phyloP scores from a whole-genome alignment of 176 grass and related monocot species.

The Oryza australiensis region DNA sequence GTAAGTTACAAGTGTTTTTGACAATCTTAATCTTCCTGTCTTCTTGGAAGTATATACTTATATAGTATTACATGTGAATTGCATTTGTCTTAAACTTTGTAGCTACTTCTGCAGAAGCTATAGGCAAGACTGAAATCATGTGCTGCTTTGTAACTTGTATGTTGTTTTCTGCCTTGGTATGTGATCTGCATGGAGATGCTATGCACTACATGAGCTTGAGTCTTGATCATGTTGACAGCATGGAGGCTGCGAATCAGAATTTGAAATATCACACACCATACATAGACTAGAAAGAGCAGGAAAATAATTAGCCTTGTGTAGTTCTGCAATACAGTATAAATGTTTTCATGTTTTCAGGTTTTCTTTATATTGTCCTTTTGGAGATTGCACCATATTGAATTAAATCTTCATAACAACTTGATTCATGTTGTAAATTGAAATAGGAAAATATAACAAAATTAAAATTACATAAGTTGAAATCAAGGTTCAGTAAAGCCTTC shows the following conservation, averaged over 20 bases:
- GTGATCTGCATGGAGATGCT: neutral
- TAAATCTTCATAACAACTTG: neutral
- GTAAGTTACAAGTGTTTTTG: neutral
- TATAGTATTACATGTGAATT: neutral
- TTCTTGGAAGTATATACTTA: neutral
- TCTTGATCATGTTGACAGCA: too few relatives aligned
- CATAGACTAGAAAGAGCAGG: too few relatives aligned
- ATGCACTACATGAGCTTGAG: too few relatives aligned
- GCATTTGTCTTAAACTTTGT: neutral
- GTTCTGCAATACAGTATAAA: too few relatives aligned
- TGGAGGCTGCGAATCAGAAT: too few relatives aligned
- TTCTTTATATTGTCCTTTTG: neutral
- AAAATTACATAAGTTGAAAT: neutral
- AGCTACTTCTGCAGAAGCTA: neutral
- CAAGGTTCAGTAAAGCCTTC: too few relatives aligned
- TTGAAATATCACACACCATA: too few relatives aligned
- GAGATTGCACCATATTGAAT: neutral
- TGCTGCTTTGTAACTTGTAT: neutral
- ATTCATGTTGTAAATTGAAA: neutral
- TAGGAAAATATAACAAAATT: constrained; percentile 4
- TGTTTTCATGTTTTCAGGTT: neutral
- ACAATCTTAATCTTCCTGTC: neutral
- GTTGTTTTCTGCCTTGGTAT: neutral
- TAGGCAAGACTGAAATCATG: neutral
- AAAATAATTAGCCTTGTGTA: too few relatives aligned